Percentiles rank a stretch among this genome's conserved stretches.
Conservation (phyloP, 805 yeast genomes). For the Saccharomycopsis oosterbeekiorum region DNA sequence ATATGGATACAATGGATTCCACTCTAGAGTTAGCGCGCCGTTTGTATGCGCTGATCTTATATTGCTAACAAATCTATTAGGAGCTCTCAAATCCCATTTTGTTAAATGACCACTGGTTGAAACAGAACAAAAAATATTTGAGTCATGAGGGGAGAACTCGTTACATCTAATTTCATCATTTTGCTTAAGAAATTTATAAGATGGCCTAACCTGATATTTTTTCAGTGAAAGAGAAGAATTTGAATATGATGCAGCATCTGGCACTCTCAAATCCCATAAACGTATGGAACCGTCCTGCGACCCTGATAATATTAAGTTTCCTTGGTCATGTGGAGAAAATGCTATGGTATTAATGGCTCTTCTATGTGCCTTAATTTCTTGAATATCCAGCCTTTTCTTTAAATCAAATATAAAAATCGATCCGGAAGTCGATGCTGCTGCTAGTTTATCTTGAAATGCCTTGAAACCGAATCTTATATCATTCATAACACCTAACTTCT, state of each 20-base stretch:
- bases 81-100: slow-evolving; percentile 75
- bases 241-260: slow-evolving; percentile 39
- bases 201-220: slow-evolving; percentile 40
- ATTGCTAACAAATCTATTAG: slow-evolving; percentile 36
- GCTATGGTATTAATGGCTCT: slow-evolving; percentile 38
- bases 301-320: slow-evolving; percentile 42
- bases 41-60: slow-evolving; percentile 83
- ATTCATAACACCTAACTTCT: slow-evolving; percentile 31
- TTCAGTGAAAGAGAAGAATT: slow-evolving; percentile 63
- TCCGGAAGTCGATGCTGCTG: slow-evolving; percentile 39
- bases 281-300: slow-evolving; percentile 75
- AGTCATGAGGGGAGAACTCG: slow-evolving; percentile 42
- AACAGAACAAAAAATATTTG: slow-evolving; percentile 58
- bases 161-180: slow-evolving; percentile 35
- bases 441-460: slow-evolving; percentile 30
- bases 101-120: slow-evolving; percentile 86
- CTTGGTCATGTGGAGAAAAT: slow-evolving; percentile 29
- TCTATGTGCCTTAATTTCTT: slow-evolving; percentile 30
- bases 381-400: slow-evolving; percentile 25
- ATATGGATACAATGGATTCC: slow-evolving; percentile 78
- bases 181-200: slow-evolving; percentile 7
- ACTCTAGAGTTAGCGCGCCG: slow-evolving; percentile 78
- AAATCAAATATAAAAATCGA: slow-evolving; percentile 31
- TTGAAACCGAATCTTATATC: slow-evolving; percentile 37
- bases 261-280: slow-evolving; percentile 59